Evolutionary conservation across 352 stramenopile species (phyloP), one percentile per base, ranked within the genome.

Genomic region (Phytophthora vignae): DNA sequence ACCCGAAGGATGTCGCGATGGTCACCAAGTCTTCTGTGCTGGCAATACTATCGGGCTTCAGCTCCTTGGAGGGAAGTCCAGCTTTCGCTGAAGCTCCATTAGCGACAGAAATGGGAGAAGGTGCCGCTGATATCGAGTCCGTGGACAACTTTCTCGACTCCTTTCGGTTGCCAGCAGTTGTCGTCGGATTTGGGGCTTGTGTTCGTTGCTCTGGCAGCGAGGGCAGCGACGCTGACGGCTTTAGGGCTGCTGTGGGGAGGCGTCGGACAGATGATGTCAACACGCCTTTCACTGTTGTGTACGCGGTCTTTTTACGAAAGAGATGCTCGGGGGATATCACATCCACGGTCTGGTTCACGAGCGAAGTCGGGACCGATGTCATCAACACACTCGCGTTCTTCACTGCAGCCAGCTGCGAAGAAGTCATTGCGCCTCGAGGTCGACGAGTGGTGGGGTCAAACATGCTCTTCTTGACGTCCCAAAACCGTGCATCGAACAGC

Each of bases 391-490:
- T 90, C 21, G 82, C 69, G 29, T 81, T 82, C 55, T 90, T 84
- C 4, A 92, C 50, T 22, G 73, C 65, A 3, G 71, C 49, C 29
- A 90, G 55, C 53, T 93, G 88, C 19, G 74, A 69, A 7, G 76
- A 73, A 22, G 82, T 87, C 73, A 82, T 68, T 8, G 64, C 52
- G 8, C 79, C 83, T 58, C 82, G 86, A 21, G 69, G 78, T 12
- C 75, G 70, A 17, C 78, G 74, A 2, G 78, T 72, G 1, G 68
- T 63, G 0, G 57, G 55, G 44, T 91, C 81, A n/a, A 89, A 82
- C 77, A 90, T 87, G 60, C 77, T 90, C 44, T 81, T 81, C 60
- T 91, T 91, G 11, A 91, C 85, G 66, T 90, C 85, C 82, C 82
- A 90, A 73, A 90, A 93, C 1, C 81, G 80, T 33, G 77, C 68